phyloP scores from a whole-genome alignment of 345 rosid genomes.

The Luvunga scandens region DNA sequence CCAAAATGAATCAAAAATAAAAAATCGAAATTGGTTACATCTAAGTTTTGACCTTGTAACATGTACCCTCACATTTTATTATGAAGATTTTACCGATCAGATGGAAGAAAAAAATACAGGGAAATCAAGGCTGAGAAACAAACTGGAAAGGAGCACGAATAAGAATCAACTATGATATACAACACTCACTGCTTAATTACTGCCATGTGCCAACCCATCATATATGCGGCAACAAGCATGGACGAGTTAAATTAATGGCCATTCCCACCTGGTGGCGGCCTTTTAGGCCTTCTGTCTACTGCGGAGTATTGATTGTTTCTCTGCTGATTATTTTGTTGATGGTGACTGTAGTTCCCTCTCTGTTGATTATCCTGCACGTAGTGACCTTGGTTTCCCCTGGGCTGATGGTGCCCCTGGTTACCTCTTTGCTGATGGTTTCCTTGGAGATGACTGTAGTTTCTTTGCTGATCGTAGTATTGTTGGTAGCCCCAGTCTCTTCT shows the following conservation, averaged over 20 bases:
- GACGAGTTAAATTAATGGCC: background rate
- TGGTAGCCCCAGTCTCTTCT: slow-evolving; percentile 8
- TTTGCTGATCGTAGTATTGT: slow-evolving; percentile 20
- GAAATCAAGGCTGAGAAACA: background rate
- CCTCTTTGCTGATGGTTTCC: slow-evolving; percentile 23
- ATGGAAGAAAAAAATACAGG: background rate
- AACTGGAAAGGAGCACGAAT: background rate
- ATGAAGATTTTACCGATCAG: background rate
- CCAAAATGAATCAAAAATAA: background rate
- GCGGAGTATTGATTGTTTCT: slow-evolving; percentile 35
- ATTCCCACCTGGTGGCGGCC: slow-evolving; percentile 21
- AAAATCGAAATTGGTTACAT: background rate
- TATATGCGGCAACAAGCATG: background rate
- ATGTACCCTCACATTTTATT: background rate
- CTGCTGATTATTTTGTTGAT: slow-evolving; percentile 27
- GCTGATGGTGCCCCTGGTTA: slow-evolving; percentile 16
- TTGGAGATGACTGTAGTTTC: background rate
- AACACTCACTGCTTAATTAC: background rate
- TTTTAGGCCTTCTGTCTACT: slow-evolving; percentile 27
- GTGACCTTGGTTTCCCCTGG: slow-evolving; percentile 18
- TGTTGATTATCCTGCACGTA: slow-evolving; percentile 14
- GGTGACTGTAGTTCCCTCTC: slow-evolving; percentile 1
- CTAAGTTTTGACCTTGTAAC: no score
- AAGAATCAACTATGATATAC: slow-evolving; percentile 5
- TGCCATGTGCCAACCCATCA: background rate